Conservation (phyloP, 306 rosid genomes). For the Pachyrhizus erosus region DNA sequence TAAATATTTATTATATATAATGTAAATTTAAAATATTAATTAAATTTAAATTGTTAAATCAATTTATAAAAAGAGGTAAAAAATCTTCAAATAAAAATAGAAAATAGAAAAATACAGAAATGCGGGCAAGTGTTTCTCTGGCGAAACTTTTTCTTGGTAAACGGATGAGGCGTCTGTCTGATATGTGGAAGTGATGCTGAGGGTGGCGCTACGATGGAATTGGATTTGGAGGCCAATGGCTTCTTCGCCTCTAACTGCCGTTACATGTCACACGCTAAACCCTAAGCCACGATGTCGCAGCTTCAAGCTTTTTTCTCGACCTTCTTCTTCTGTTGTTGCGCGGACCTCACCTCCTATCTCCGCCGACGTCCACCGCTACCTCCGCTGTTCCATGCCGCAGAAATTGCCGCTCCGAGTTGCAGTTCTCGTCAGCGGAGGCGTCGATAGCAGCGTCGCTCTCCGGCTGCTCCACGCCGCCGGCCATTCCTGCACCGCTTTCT, state of each 20-base stretch:
- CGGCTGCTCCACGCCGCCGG: conserved; percentile 88
- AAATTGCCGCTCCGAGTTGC: conserved; percentile 64
- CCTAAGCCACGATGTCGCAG: conserved; percentile 46
- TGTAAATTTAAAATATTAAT: too few relatives aligned
- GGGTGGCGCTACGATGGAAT: conserved; percentile 36
- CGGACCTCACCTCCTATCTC: conserved; percentile 45
- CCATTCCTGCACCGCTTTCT: conserved; percentile 89
- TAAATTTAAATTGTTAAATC: too few relatives aligned
- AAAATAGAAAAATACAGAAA: background rate
- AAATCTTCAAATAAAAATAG: too few relatives aligned
- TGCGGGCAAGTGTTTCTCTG: background rate
- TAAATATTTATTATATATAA: too few relatives aligned
- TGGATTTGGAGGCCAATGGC: conserved; percentile 38
- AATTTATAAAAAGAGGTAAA: too few relatives aligned
- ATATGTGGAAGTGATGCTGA: conserved; percentile 25
- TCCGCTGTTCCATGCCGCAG: conserved; percentile 73
- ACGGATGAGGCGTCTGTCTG: conserved; percentile 2
- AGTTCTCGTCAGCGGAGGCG: conserved; percentile 89
- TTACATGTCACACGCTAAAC: conserved; percentile 35
- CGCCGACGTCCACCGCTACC: conserved; percentile 51
- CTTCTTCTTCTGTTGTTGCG: conserved; percentile 13
- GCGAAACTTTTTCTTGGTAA: background rate
- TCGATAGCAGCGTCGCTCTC: conserved; percentile 94
- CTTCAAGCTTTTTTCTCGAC: conserved; percentile 34
- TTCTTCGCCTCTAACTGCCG: conserved; percentile 39